These are phyloP conservation scores for Kentomonas sorsogonicus DNA, from an alignment of 208 protist genomes.

Conservation along the genomic window DNA sequence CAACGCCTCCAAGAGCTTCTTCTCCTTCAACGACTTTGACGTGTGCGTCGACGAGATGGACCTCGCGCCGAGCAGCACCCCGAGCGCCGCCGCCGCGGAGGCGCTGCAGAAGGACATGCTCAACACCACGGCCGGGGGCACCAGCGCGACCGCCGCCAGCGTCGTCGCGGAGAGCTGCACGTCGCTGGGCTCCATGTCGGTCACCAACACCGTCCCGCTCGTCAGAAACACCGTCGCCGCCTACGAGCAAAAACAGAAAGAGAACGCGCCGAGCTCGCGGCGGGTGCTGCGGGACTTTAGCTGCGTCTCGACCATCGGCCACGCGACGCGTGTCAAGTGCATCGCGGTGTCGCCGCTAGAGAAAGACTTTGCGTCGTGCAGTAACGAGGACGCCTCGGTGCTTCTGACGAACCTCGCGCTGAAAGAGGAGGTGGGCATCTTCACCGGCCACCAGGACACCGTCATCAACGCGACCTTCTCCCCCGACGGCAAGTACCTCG, in stretches of 20 bases:
- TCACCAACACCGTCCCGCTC: constrained; percentile 25
- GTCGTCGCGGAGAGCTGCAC: neutral
- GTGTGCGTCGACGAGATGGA: constrained; percentile 84
- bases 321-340: constrained; percentile 81
- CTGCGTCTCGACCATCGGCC: constrained; percentile 38
- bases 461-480: constrained; percentile 80
- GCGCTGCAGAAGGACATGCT: constrained; percentile 7
- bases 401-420: constrained; percentile 43
- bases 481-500: constrained; percentile 82
- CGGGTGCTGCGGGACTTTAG: constrained; percentile 34
- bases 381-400: constrained; percentile 78
- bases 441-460: constrained; percentile 80
- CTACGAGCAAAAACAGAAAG: constrained; percentile 7
- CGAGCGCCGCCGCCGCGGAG: neutral
- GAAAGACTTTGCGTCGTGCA: constrained; percentile 75
- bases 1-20: constrained; percentile 20
- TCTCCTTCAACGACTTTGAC: constrained; percentile 82
- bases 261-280: constrained; percentile 4
- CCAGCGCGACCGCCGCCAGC: no score
- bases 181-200: constrained; percentile 14
- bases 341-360: constrained; percentile 66
- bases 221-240: constrained; percentile 29
- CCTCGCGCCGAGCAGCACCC: constrained; percentile 16
- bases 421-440: constrained; percentile 70
- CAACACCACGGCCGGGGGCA: neutral